These are phyloP conservation scores for Dendrostoma leiphaemia DNA, from an alignment of 2,329 filamentous ascomycete genomes.

Conservation along the genomic window DNA sequence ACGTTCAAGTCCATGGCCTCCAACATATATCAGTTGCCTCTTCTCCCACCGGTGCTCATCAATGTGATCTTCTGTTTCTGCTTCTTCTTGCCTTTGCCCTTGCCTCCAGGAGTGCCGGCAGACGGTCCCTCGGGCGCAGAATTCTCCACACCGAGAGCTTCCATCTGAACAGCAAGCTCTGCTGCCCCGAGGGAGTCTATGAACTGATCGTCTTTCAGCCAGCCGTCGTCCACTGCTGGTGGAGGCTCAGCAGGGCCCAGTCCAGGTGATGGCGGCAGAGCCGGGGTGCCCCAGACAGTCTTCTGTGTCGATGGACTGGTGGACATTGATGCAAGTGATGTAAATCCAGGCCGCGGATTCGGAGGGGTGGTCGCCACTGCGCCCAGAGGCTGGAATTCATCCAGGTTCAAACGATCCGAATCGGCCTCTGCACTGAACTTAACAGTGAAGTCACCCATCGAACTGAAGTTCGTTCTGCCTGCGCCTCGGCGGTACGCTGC, in stretches of 20 bases:
- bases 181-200: slow-evolving; percentile 63
- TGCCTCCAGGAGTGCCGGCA: slow-evolving; percentile 23
- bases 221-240: slow-evolving; percentile 65
- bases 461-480: slow-evolving; percentile 32
- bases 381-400: slow-evolving; percentile 66
- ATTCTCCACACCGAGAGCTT: slow-evolving; percentile 46
- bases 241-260: slow-evolving; percentile 41
- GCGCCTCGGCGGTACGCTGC: slow-evolving; percentile 60
- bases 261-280: slow-evolving; percentile 56
- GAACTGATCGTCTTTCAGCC: slow-evolving; percentile 79
- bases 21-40: slow-evolving; percentile 34
- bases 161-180: slow-evolving; percentile 59
- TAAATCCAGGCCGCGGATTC: slow-evolving; percentile 60
- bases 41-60: slow-evolving; percentile 64
- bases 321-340: slow-evolving; percentile 71
- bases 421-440: slow-evolving; percentile 29
- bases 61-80: slow-evolving; percentile 72
- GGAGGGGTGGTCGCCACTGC: slow-evolving; percentile 52
- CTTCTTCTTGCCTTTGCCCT: slow-evolving; percentile 56
- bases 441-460: slow-evolving; percentile 36
- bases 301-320: slow-evolving; percentile 73
- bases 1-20: neutral
- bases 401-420: slow-evolving; percentile 41
- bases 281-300: slow-evolving; percentile 91
- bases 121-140: slow-evolving; percentile 18